phyloP scores from a whole-genome alignment of 768 basidiomycete genomes.

The Hypsizygus marmoreus region DNA sequence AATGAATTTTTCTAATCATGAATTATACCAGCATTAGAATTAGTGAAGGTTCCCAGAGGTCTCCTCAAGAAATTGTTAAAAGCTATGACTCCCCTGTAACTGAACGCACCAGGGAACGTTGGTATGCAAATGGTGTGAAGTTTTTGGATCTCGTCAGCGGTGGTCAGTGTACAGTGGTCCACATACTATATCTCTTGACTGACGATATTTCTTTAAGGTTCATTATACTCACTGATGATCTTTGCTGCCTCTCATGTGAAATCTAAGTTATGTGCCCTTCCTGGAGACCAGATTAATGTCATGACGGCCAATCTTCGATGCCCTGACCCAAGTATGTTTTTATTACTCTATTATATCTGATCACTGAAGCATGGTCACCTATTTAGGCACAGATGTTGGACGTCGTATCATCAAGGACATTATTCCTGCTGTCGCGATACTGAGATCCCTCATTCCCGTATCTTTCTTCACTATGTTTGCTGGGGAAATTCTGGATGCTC shows the following conservation, averaged over 20 bases:
- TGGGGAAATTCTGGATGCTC: neutral
- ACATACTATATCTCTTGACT: neutral
- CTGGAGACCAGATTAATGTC: neutral
- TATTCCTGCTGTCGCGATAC: neutral
- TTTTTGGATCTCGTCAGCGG: neutral
- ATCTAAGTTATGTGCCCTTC: neutral
- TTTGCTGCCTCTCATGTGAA: neutral
- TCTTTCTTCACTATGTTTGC: neutral
- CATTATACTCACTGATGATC: neutral
- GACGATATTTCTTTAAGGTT: no score
- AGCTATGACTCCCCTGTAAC: neutral
- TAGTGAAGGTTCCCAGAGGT: neutral
- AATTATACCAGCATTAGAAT: no score
- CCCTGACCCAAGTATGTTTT: no score
- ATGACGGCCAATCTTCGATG: neutral
- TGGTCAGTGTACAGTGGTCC: neutral
- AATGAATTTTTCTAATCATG: no score
- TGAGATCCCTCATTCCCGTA: neutral
- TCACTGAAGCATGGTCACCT: no score
- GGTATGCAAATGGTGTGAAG: neutral
- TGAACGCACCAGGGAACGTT: neutral
- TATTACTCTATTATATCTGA: no score
- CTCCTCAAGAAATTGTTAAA: neutral
- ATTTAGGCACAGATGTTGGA: neutral
- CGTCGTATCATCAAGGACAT: neutral